Percentiles rank a stretch among this genome's conserved stretches.
Conservation (phyloP, 805 yeast genomes). For the Wickerhamomyces bovis region DNA sequence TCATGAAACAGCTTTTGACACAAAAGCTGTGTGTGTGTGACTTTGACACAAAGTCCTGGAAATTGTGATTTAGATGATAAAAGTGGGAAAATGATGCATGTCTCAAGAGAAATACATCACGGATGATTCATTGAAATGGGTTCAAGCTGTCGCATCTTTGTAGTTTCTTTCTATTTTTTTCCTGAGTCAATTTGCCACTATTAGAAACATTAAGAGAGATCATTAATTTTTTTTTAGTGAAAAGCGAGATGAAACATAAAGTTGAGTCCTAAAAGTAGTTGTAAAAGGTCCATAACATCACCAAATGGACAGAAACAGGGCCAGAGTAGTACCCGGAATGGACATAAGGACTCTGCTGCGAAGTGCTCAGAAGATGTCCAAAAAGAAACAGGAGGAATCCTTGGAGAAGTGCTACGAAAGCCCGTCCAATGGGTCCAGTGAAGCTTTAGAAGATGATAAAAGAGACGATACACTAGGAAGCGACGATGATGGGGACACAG, state of each 20-base stretch:
- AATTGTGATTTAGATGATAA: neutral
- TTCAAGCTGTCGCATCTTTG: neutral
- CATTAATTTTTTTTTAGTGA: neutral
- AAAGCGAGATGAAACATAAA: too few species aligned
- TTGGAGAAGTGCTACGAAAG: too few species aligned
- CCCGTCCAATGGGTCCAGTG: neutral
- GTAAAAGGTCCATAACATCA: neutral
- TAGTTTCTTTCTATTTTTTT: neutral
- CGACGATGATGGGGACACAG: neutral
- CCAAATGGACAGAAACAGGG: neutral
- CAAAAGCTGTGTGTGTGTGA: neutral
- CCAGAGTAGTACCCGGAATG: neutral
- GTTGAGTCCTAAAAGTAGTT: too few species aligned
- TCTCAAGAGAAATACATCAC: too few species aligned
- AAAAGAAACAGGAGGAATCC: neutral
- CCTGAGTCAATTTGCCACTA: neutral
- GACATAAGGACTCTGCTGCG: neutral
- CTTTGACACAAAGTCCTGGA: neutral
- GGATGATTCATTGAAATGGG: neutral
- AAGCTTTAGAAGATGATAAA: neutral
- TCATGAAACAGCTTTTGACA: neutral
- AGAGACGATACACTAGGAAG: neutral
- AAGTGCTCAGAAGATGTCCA: neutral
- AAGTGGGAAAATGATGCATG: too few species aligned
- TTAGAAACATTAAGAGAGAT: too few species aligned